These are phyloP conservation scores for Nicotiana tomentosiformis DNA, from an alignment of 257 asterid species.

Conservation along the genomic window DNA sequence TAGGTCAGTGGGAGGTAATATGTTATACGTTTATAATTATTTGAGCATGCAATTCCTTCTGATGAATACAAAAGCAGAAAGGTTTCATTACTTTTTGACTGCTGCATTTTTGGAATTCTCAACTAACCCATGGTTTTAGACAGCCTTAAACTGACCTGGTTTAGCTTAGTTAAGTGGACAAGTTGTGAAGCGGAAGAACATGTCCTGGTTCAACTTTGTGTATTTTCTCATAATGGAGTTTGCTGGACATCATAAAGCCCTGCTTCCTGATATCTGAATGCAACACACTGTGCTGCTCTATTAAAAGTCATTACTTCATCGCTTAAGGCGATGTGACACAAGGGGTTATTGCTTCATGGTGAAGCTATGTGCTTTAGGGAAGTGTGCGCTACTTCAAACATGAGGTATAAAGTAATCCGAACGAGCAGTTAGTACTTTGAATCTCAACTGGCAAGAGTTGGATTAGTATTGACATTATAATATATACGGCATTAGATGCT, in stretches of 20 bases:
- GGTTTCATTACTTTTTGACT: background rate
- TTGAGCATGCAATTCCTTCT: background rate
- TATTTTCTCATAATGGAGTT: background rate
- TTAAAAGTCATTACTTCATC: no score
- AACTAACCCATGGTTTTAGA: background rate
- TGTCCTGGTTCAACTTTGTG: background rate
- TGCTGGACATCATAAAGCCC: background rate
- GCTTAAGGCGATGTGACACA: no score
- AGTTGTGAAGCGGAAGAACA: background rate
- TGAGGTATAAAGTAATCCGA: no score
- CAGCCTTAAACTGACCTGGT: constrained; percentile 2
- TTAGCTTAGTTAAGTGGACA: background rate
- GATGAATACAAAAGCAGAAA: background rate
- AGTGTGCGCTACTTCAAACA: no score
- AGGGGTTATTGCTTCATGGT: no score
- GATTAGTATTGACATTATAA: no score
- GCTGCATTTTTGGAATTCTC: background rate
- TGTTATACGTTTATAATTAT: background rate
- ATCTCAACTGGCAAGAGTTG: no score
- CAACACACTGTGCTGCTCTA: background rate
- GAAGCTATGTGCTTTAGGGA: no score
- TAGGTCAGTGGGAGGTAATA: constrained; percentile 2
- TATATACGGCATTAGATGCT: no score
- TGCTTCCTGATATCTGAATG: background rate
- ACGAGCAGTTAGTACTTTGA: no score